Conservation (phyloP, 306 rosid species). For the Lablab purpureus region DNA sequence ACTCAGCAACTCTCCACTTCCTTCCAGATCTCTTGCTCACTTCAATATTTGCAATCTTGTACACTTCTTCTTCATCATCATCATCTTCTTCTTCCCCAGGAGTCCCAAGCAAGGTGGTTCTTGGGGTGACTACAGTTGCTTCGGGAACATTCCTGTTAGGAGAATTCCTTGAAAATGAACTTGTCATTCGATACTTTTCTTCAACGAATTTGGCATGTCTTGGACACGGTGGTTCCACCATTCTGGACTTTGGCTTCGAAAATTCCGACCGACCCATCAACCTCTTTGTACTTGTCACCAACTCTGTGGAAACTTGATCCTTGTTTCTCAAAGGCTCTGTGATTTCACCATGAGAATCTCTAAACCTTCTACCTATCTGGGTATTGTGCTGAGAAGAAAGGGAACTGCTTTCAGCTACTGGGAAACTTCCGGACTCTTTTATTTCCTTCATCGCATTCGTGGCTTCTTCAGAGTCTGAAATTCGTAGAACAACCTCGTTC, state of each 20-base stretch:
- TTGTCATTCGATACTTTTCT: constrained; percentile 41
- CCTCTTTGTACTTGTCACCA: constrained; percentile 33
- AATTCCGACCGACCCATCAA: constrained; percentile 57
- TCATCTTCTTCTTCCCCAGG: constrained; percentile 65
- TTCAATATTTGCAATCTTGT: constrained; percentile 66
- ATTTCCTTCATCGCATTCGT: not conserved
- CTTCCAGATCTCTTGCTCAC: constrained; percentile 53
- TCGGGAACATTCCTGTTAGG: constrained; percentile 40
- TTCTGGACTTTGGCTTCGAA: constrained; percentile 72
- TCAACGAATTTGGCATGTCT: constrained; percentile 38
- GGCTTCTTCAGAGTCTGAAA: constrained; percentile 45
- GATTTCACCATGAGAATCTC: constrained; percentile 45
- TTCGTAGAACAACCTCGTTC: constrained; percentile 64
- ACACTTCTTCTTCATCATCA: constrained; percentile 79
- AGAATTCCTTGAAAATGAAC: constrained; percentile 41
- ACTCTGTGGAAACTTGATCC: constrained; percentile 36
- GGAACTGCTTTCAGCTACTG: constrained; percentile 38
- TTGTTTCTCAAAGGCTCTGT: constrained; percentile 38
- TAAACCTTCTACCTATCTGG: constrained; percentile 42
- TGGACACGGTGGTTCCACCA: constrained; percentile 61
- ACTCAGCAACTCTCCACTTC: constrained; percentile 60
- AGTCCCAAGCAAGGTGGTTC: constrained; percentile 61
- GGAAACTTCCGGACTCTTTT: not conserved
- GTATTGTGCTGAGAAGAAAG: constrained; percentile 34
- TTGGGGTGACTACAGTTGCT: constrained; percentile 56